phyloP scores from a whole-genome alignment of 2,329 filamentous ascomycete genomes.

The Colletotrichum tanaceti region DNA sequence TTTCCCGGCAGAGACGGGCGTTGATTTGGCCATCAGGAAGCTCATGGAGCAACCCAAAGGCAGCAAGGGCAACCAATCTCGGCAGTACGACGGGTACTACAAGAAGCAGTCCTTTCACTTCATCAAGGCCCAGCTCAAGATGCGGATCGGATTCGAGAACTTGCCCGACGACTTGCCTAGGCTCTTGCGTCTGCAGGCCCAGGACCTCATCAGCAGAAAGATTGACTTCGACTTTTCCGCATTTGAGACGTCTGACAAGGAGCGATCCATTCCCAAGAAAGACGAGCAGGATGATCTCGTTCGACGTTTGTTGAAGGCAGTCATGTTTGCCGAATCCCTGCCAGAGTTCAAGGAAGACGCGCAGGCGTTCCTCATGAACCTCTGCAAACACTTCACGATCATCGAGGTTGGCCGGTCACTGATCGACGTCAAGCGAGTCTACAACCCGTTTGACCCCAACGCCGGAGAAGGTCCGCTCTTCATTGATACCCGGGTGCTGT shows the following conservation, averaged over 20 bases:
- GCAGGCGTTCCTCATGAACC: constrained; percentile 77
- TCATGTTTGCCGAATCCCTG: constrained; percentile 86
- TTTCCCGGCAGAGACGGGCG: constrained; percentile 86
- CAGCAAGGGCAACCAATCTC: constrained; percentile 62
- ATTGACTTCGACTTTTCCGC: constrained; percentile 76
- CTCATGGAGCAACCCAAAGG: constrained; percentile 82
- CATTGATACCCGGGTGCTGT: constrained; percentile 87
- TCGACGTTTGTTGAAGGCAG: constrained; percentile 88
- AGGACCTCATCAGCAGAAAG: constrained; percentile 82
- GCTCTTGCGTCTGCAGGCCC: constrained; percentile 86
- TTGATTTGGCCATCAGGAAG: constrained; percentile 90
- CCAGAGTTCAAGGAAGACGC: constrained; percentile 84
- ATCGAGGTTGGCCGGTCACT: constrained; percentile 90
- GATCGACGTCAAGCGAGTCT: constrained; percentile 79
- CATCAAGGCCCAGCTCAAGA: constrained; percentile 88
- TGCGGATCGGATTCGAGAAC: constrained; percentile 87
- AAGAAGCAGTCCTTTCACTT: constrained; percentile 93
- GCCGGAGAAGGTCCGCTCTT: constrained; percentile 88
- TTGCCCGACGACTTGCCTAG: constrained; percentile 90
- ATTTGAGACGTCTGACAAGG: constrained; percentile 80
- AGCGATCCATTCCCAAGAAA: constrained; percentile 88
- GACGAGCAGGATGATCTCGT: constrained; percentile 83
- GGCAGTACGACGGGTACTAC: constrained; percentile 82
- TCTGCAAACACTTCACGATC: constrained; percentile 91
- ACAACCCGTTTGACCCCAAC: constrained; percentile 83